phyloP scores from a whole-genome alignment of 805 yeast species.

The Maudiozyma pseudohumilis region DNA sequence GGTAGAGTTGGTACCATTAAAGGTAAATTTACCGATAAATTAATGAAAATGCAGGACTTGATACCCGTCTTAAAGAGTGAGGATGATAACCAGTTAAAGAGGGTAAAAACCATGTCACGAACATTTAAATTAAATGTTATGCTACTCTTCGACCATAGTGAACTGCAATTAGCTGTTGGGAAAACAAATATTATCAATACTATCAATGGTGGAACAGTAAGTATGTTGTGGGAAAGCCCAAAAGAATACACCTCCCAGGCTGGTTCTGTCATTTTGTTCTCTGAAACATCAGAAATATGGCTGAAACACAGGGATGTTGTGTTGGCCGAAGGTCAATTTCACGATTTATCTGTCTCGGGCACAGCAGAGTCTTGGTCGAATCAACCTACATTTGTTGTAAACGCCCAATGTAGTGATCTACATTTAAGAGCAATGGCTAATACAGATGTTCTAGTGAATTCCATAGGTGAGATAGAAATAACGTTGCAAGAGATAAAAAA shows the following conservation, averaged over 20 bases:
- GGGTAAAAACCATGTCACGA: slow-evolving; percentile 1
- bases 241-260: slow-evolving; percentile 17
- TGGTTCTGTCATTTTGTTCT: slow-evolving; percentile 15
- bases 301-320: slow-evolving; percentile 12
- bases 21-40: slow-evolving; percentile 19
- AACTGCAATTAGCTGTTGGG: slow-evolving; percentile 12
- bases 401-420: slow-evolving; percentile 13
- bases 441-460: slow-evolving; percentile 11
- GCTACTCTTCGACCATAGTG: slow-evolving; percentile 15
- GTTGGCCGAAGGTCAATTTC: slow-evolving; percentile 15
- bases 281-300: slow-evolving; percentile 15
- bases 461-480: slow-evolving; percentile 11
- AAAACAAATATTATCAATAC: slow-evolving; percentile 10
- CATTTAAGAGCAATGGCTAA: slow-evolving; percentile 17
- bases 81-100: slow-evolving; percentile 1
- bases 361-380: slow-evolving; percentile 14
- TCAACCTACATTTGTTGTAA: slow-evolving; percentile 11
- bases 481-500: slow-evolving; percentile 3
- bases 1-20: slow-evolving; percentile 19
- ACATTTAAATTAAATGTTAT: slow-evolving; percentile 14
- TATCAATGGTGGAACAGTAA: slow-evolving; percentile 12
- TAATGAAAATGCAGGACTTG: slow-evolving; percentile 10
- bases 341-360: slow-evolving; percentile 11
- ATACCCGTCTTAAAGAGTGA: slow-evolving; percentile 3
- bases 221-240: slow-evolving; percentile 15